These are phyloP conservation scores for Kodamaea sagamina DNA, from an alignment of 805 yeast species.

Conservation along the genomic window DNA sequence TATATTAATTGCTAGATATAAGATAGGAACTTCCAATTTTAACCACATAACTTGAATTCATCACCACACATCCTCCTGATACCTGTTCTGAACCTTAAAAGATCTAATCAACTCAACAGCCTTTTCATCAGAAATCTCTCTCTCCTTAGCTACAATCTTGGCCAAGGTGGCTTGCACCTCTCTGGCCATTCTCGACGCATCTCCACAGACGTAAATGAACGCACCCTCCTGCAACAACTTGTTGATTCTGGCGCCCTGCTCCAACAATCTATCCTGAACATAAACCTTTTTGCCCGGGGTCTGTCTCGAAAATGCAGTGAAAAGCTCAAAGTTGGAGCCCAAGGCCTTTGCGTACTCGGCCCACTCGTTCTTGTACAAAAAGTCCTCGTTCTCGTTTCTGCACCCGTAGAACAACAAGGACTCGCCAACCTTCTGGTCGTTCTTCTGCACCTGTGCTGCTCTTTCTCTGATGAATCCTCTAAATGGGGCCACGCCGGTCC, in stretches of 20 bases:
- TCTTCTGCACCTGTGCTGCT: conserved; percentile 47
- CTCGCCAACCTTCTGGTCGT: conserved; percentile 55
- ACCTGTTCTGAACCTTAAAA: conserved; percentile 79
- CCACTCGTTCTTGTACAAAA: conserved; percentile 90
- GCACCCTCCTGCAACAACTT: conserved; percentile 68
- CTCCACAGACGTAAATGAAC: conserved; percentile 93
- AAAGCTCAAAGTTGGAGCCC: conserved; percentile 65
- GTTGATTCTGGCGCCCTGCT: conserved; percentile 54
- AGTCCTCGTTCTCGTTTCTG: conserved; percentile 77
- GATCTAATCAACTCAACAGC: conserved; percentile 79
- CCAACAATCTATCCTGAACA: conserved; percentile 78
- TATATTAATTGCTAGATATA: too few relatives aligned
- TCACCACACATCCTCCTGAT: conserved; percentile 97
- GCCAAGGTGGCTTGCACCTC: conserved; percentile 77
- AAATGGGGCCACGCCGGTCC: conserved; percentile 98
- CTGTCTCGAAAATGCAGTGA: conserved; percentile 88
- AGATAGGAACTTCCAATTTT: too few relatives aligned
- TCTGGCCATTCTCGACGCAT: conserved; percentile 93
- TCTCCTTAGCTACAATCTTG: conserved; percentile 60
- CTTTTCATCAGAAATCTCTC: conserved; percentile 62
- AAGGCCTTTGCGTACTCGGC: conserved; percentile 61
- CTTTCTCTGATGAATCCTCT: conserved; percentile 93
- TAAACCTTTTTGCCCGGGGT: conserved; percentile 57
- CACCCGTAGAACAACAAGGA: conserved; percentile 84
- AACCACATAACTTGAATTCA: too few relatives aligned